These are phyloP conservation scores for Zasmidium cellare DNA, from an alignment of 2,329 filamentous ascomycete species.

Conservation along the genomic window DNA sequence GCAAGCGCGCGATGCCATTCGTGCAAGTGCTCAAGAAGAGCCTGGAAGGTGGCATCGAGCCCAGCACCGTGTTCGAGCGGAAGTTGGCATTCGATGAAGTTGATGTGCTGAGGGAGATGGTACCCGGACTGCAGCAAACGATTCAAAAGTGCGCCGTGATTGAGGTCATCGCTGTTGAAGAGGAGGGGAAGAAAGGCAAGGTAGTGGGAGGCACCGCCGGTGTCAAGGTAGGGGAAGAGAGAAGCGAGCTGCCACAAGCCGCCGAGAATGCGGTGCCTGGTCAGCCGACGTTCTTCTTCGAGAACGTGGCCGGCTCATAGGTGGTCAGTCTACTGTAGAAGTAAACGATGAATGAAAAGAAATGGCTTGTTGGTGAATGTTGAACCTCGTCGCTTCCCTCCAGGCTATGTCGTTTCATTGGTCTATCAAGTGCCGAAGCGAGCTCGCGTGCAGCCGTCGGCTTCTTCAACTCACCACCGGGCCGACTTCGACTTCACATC, in stretches of 20 bases:
- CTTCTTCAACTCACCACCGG: not conserved
- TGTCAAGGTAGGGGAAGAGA: slow-evolving; percentile 57
- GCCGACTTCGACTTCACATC: not conserved
- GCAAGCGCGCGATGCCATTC: slow-evolving; percentile 99
- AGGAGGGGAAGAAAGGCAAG: slow-evolving; percentile 65
- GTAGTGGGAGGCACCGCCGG: slow-evolving; percentile 54
- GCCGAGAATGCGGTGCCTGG: slow-evolving; percentile 81
- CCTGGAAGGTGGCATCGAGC: slow-evolving; percentile 63
- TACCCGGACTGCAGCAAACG: slow-evolving; percentile 74
- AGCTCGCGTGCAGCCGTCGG: not conserved
- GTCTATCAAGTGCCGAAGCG: not conserved
- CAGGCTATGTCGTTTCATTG: too few relatives aligned
- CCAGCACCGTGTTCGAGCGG: slow-evolving; percentile 73
- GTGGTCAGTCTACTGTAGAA: not conserved
- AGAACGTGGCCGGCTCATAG: slow-evolving; percentile 55
- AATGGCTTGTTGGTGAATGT: not conserved
- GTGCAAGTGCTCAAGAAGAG: slow-evolving; percentile 84
- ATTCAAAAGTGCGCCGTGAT: slow-evolving; percentile 68
- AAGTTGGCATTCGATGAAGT: slow-evolving; percentile 87
- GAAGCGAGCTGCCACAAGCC: slow-evolving; percentile 56
- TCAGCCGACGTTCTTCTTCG: slow-evolving; percentile 77
- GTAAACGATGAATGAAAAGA: not conserved
- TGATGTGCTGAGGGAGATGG: slow-evolving; percentile 73
- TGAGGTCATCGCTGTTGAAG: slow-evolving; percentile 70
- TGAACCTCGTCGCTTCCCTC: not conserved